Conservation (phyloP, 345 rosid species). For the Murraya paniculata region DNA sequence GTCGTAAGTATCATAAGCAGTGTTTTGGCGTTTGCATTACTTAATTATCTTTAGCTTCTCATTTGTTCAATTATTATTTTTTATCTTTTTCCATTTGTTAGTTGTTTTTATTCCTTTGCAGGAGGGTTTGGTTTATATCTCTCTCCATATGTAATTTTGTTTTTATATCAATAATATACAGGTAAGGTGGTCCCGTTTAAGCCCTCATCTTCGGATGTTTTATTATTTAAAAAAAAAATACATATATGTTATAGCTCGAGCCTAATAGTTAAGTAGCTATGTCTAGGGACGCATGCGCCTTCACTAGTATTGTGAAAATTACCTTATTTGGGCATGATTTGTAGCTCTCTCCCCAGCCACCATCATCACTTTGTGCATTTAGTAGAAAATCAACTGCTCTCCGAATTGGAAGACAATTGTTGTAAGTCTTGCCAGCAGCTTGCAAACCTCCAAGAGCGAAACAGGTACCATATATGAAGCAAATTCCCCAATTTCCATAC, state of each 20-base stretch:
- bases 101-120: too few species aligned
- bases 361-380: constrained; percentile 33
- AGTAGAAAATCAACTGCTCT: constrained; percentile 47
- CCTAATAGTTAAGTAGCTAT: not conserved
- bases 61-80: too few species aligned
- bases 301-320: not conserved
- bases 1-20: too few species aligned
- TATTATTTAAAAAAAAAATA: too few species aligned
- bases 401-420: constrained; percentile 30
- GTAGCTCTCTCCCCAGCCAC: constrained; percentile 66
- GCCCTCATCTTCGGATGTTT: too few species aligned
- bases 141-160: too few species aligned
- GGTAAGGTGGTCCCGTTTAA: too few species aligned
- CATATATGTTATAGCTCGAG: not conserved
- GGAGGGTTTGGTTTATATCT: too few species aligned
- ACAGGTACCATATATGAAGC: constrained; percentile 47
- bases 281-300: not conserved
- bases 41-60: too few species aligned
- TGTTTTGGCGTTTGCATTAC: too few species aligned
- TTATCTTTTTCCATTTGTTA: too few species aligned
- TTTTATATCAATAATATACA: too few species aligned
- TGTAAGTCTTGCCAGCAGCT: constrained; percentile 43
- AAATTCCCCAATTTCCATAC: constrained; percentile 63
- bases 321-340: constrained; percentile 43
- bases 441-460: constrained; percentile 46